Evolutionary conservation across 1,139 yeast genomes (phyloP).

Genomic region (Scheffersomyces quercinus): DNA sequence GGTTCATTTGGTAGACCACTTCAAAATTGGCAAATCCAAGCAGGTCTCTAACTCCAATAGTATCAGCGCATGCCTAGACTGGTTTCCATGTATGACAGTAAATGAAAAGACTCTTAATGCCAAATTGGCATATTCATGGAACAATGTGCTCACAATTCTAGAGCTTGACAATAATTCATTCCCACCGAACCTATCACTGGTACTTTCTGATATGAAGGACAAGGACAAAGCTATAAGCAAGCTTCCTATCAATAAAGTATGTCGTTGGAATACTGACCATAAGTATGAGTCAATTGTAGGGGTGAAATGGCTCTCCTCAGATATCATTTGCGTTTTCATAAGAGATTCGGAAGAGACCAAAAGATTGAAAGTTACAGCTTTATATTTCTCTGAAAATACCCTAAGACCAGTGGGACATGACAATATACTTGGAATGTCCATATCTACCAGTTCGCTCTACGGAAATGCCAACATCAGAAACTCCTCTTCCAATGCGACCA

Average conservation of each 20-base stretch:
- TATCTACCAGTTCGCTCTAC: neutral
- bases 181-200: slow-evolving; percentile 28
- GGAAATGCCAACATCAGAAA: slow-evolving; percentile 1
- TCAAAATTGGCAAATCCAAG: slow-evolving; percentile 50
- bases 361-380: slow-evolving; percentile 1
- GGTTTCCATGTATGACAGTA: slow-evolving; percentile 51
- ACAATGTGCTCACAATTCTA: slow-evolving; percentile 54
- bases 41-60: slow-evolving; percentile 10
- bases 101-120: slow-evolving; percentile 34
- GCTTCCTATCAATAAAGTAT: slow-evolving; percentile 44
- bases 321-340: slow-evolving; percentile 44
- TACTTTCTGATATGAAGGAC: slow-evolving; percentile 37
- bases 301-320: slow-evolving; percentile 61
- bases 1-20: slow-evolving; percentile 48
- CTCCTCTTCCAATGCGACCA: neutral
- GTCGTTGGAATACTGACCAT: slow-evolving; percentile 41
- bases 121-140: slow-evolving; percentile 67
- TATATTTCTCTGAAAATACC: slow-evolving; percentile 7
- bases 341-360: slow-evolving; percentile 3
- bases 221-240: slow-evolving; percentile 39
- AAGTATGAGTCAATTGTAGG: slow-evolving; percentile 46
- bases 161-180: slow-evolving; percentile 44
- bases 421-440: neutral
- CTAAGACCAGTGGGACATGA: slow-evolving; percentile 5
- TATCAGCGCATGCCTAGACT: slow-evolving; percentile 48